phyloP scores from a whole-genome alignment of 108 stramenopile genomes.

The Halocafeteria seosinensis region DNA sequence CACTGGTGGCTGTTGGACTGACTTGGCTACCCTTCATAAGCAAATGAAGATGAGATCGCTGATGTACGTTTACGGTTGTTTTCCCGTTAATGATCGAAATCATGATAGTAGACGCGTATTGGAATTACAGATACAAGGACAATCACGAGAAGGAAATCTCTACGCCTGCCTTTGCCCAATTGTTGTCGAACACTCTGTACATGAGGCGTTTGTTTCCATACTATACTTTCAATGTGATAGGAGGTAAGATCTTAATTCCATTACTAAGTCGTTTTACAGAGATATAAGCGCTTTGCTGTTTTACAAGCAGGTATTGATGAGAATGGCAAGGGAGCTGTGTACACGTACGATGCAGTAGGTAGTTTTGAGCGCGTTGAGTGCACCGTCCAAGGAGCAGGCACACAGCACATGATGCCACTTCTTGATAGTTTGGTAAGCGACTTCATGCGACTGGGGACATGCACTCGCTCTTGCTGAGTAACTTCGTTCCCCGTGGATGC shows the following conservation, averaged over 20 bases:
- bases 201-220: conserved; percentile 95
- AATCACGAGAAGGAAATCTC: conserved; percentile 76
- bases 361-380: conserved; percentile 68
- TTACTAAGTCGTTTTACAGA: no score
- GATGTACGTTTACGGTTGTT: background rate
- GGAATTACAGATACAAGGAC: conserved; percentile 66
- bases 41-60: conserved; percentile 55
- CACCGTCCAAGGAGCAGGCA: conserved; percentile 65
- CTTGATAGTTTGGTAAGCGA: conserved; percentile 76
- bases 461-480: no score
- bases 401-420: conserved; percentile 65
- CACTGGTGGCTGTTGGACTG: conserved; percentile 82
- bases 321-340: conserved; percentile 81
- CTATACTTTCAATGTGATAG: conserved; percentile 77
- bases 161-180: conserved; percentile 76
- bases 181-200: conserved; percentile 81
- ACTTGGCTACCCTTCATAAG: conserved; percentile 71
- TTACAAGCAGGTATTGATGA: conserved; percentile 83
- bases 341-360: conserved; percentile 94
- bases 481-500: no score
- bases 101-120: no score
- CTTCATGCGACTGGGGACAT: no score
- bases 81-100: no score
- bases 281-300: no score
- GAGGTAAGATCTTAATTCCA: no score